Conservation (phyloP, 257 asterid species). For the Solanum raphanifolium region DNA sequence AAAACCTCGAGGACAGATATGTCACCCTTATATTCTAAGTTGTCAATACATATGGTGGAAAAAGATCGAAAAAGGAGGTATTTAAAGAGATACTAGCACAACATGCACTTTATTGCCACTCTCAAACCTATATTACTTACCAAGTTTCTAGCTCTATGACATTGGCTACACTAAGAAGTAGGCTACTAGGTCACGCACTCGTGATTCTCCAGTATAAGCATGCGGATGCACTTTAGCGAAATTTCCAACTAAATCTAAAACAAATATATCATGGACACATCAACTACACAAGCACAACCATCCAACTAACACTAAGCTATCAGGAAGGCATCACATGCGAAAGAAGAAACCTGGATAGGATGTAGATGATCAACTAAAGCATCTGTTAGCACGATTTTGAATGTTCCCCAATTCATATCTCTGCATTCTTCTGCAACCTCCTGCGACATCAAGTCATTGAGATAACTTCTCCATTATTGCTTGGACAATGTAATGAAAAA, state of each 20-base stretch:
- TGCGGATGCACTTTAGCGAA: neutral
- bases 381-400: constrained; percentile 66
- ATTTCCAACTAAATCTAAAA: neutral
- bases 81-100: neutral
- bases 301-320: neutral
- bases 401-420: constrained; percentile 87
- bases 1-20: neutral
- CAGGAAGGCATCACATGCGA: neutral
- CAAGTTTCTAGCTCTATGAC: neutral
- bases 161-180: neutral
- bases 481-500: neutral
- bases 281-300: neutral
- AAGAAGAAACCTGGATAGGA: constrained; percentile 74
- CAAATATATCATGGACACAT: neutral
- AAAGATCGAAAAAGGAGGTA: neutral
- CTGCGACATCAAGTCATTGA: constrained; percentile 27
- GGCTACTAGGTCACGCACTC: neutral
- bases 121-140: neutral
- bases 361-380: constrained; percentile 79
- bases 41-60: neutral
- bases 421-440: constrained; percentile 60
- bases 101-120: neutral
- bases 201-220: neutral
- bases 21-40: neutral
- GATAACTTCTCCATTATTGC: neutral